Conservation (phyloP, 2,329 filamentous ascomycete species). For the Penicillium sp. region DNA sequence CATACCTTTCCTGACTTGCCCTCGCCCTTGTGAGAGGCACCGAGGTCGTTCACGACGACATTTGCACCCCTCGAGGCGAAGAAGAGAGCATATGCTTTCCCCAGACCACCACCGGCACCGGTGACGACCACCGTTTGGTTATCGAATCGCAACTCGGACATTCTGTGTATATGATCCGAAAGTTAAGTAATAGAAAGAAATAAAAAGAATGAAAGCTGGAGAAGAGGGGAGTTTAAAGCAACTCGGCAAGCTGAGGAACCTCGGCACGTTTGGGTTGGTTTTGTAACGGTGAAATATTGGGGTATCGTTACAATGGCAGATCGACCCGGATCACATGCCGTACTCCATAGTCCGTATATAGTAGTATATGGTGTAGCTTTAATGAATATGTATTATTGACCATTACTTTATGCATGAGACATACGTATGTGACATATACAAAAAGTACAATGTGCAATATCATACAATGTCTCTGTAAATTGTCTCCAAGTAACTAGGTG, state of each 20-base stretch:
- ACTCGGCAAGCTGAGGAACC: conserved; percentile 34
- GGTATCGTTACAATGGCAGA: conserved; percentile 24
- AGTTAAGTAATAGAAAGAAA: conserved; percentile 11
- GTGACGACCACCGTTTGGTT: conserved; percentile 87
- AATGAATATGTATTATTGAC: conserved; percentile 9
- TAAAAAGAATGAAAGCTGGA: conserved; percentile 14
- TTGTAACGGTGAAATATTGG: conserved; percentile 9
- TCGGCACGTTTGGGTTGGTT: conserved; percentile 29
- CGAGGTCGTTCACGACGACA: conserved; percentile 95
- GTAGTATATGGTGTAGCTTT: background rate
- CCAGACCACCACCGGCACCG: conserved; percentile 77
- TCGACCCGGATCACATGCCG: conserved; percentile 33
- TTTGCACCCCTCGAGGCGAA: conserved; percentile 89
- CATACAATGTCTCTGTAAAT: too few species aligned
- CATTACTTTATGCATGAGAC: background rate
- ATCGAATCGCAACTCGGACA: conserved; percentile 79
- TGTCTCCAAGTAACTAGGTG: too few species aligned
- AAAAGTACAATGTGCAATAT: background rate
- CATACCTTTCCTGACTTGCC: conserved; percentile 78
- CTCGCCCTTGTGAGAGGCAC: conserved; percentile 89
- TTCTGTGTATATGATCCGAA: conserved; percentile 25
- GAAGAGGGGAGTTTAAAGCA: conserved; percentile 26
- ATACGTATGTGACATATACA: background rate
- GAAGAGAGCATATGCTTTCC: conserved; percentile 80
- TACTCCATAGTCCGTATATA: background rate